Conservation (phyloP, 495 filamentous ascomycete species). For the Hypoxylon fuscum region DNA sequence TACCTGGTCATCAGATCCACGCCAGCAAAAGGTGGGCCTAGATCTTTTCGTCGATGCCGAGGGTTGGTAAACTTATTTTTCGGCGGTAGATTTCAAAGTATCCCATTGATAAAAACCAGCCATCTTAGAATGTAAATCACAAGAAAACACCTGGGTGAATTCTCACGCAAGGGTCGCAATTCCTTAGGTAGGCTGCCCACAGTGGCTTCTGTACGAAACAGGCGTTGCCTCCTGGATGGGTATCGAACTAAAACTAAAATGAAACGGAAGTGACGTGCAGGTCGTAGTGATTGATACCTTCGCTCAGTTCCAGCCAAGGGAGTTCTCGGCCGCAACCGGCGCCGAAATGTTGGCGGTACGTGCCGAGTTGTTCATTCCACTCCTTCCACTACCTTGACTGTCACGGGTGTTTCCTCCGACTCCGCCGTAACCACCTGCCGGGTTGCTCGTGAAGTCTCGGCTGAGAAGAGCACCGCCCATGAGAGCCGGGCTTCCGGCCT, state of each 20-base stretch:
- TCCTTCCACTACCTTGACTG: slow-evolving; percentile 75
- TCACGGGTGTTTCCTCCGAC: slow-evolving; percentile 58
- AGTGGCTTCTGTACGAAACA: slow-evolving; percentile 28
- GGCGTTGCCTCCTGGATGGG: slow-evolving; percentile 50
- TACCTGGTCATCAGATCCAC: slow-evolving; percentile 46
- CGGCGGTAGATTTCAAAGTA: slow-evolving; percentile 36
- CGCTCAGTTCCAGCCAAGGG: slow-evolving; percentile 93
- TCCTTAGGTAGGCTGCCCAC: slow-evolving; percentile 38
- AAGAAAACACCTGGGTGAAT: slow-evolving; percentile 42
- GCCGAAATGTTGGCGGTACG: slow-evolving; percentile 75
- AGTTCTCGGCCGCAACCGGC: slow-evolving; percentile 97
- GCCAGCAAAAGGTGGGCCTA: slow-evolving; percentile 55
- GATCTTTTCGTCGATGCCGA: slow-evolving; percentile 38
- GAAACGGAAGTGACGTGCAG: slow-evolving; percentile 45
- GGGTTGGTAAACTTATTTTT: slow-evolving; percentile 40
- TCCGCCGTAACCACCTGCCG: slow-evolving; percentile 57
- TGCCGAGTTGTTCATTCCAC: slow-evolving; percentile 77
- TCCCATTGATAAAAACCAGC: slow-evolving; percentile 36
- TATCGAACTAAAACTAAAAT: slow-evolving; percentile 60
- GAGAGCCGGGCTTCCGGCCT: slow-evolving; percentile 64
- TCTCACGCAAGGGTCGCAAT: slow-evolving; percentile 42
- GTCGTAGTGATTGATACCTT: slow-evolving; percentile 40
- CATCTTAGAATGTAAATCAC: slow-evolving; percentile 46
- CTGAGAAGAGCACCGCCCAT: slow-evolving; percentile 63
- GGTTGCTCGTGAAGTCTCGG: slow-evolving; percentile 56